phyloP scores from a whole-genome alignment of 2,329 filamentous ascomycete species.

The Ascochyta clinopodiicola region DNA sequence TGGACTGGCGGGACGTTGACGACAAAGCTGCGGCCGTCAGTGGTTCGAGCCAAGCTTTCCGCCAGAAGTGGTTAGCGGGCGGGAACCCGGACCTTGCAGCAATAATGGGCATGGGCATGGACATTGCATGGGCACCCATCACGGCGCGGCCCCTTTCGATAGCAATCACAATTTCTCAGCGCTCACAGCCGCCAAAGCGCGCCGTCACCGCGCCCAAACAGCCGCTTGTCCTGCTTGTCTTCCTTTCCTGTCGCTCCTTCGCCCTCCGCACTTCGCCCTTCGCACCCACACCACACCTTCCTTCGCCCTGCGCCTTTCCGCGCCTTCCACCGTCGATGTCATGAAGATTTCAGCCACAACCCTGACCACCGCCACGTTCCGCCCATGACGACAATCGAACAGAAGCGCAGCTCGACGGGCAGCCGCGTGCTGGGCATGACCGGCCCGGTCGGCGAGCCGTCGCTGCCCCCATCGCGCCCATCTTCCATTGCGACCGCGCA shows the following conservation, averaged over 20 bases:
- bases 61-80: slow-evolving; percentile 6
- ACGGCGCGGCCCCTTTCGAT: slow-evolving; percentile 11
- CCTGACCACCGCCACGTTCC: slow-evolving; percentile 35
- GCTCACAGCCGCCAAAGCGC: slow-evolving; percentile 8
- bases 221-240: slow-evolving; percentile 17
- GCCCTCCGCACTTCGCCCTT: too few species aligned
- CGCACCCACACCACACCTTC: slow-evolving; percentile 2
- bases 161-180: slow-evolving; percentile 9
- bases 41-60: slow-evolving; percentile 18
- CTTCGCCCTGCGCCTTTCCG: slow-evolving; percentile 12
- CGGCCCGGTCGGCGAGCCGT: slow-evolving; percentile 56
- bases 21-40: slow-evolving; percentile 19
- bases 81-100: slow-evolving; percentile 6
- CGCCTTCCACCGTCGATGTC: slow-evolving; percentile 31
- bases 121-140: neutral
- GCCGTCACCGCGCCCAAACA: slow-evolving; percentile 11
- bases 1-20: slow-evolving; percentile 18
- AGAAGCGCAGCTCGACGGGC: slow-evolving; percentile 44
- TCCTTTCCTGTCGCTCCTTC: slow-evolving; percentile 31
- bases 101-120: neutral
- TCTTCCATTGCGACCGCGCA: slow-evolving; percentile 50
- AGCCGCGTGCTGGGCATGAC: slow-evolving; percentile 50
- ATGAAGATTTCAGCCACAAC: slow-evolving; percentile 41
- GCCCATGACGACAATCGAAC: slow-evolving; percentile 42
- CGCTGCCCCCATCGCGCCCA: slow-evolving; percentile 56